A percentile compares a stretch with the other conserved stretches of the same genome.
Conservation (phyloP, 192 early-diverging fungal genomes). For the Coemansia sp. region DNA sequence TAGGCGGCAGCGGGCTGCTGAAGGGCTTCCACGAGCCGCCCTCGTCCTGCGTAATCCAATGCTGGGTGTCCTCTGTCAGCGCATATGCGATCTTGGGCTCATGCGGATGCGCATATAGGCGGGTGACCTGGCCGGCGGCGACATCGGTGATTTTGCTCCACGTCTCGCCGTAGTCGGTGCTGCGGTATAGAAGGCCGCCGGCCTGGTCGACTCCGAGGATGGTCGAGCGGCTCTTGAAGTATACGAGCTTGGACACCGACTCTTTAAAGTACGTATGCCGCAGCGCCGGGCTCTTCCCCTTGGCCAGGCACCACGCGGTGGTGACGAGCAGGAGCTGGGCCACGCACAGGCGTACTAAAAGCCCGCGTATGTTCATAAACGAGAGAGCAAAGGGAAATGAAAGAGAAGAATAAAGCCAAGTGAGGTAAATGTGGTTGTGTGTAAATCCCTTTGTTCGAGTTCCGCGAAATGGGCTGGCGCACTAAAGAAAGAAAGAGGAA, state of each 20-base stretch:
- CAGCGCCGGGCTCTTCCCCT: conserved; percentile 14
- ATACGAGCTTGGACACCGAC: conserved; percentile 42
- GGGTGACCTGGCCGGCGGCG: conserved; percentile 39
- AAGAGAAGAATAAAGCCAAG: neutral
- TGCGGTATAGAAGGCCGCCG: conserved; percentile 57
- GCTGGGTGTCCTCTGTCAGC: conserved; percentile 29
- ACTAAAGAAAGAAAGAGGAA: too few species aligned
- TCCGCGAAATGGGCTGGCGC: too few species aligned
- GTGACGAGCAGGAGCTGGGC: conserved; percentile 4
- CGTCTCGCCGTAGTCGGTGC: conserved; percentile 62
- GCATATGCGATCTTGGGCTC: conserved; percentile 56
- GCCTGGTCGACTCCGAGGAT: conserved; percentile 58
- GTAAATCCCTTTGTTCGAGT: too few species aligned
- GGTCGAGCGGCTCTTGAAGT: conserved; percentile 35
- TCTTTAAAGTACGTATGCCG: conserved; percentile 40
- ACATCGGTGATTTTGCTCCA: conserved; percentile 58
- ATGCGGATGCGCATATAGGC: conserved; percentile 64
- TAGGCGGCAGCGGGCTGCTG: conserved; percentile 39
- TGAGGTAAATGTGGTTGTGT: too few species aligned
- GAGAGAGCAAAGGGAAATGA: neutral
- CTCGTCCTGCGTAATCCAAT: conserved; percentile 51
- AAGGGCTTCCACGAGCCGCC: conserved; percentile 46
- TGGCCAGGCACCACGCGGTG: conserved; percentile 4
- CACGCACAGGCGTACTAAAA: neutral
- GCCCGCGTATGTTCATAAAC: neutral